Evolutionary conservation across 1,284 basidiomycete species (phyloP), one percentile per base, ranked within the genome.

Genomic region (Trichosporon asahii): DNA sequence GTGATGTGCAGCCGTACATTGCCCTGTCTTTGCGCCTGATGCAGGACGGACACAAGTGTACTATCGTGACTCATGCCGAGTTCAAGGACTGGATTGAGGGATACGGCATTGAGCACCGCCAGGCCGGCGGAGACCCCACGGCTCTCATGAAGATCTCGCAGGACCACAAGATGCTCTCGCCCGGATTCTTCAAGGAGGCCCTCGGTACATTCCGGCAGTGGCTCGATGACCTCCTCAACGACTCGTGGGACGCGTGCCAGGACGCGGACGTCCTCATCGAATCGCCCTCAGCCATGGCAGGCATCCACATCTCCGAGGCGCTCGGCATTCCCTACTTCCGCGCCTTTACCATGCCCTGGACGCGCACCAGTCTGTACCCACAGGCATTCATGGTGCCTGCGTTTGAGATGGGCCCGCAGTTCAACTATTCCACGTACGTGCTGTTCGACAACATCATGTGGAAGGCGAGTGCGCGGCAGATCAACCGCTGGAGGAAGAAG

Each of bases 361-460:
- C 86, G 1, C 77, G 86, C 14, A 88, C 83, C 23, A 90, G 94
- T 76, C 94, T 93, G 4, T 99, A 98, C 82, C 96, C 96, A 23
- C 96, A 99, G 80, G 95, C 96, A 3, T 99, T 99, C 79, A 95
- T 94, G 21, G 96, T 98, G 2, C 96, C 97, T 0, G 94, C 95
- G 70, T 89, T 89, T 78, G 84, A 94, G 89, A 93, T 95, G 89
- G 96, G 96, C 27, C 95, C 95, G 33, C 88, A 92, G 73, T 99
- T 98, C 84, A 99, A 99, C 80, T 98, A 97, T 83, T 96, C 98
- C 94, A 85, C 85, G 0, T 85, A 85, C 76, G 85, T 84, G 31
- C 84, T 85, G 88, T 98, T 98, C 79, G 96, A 99, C 80, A 95
- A 98, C 85, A 92, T 99, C 44, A 97, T 99, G 83, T 99, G 96